Conservation (phyloP, 2,329 filamentous ascomycete genomes). For the Ascochyta clinopodiicola region DNA sequence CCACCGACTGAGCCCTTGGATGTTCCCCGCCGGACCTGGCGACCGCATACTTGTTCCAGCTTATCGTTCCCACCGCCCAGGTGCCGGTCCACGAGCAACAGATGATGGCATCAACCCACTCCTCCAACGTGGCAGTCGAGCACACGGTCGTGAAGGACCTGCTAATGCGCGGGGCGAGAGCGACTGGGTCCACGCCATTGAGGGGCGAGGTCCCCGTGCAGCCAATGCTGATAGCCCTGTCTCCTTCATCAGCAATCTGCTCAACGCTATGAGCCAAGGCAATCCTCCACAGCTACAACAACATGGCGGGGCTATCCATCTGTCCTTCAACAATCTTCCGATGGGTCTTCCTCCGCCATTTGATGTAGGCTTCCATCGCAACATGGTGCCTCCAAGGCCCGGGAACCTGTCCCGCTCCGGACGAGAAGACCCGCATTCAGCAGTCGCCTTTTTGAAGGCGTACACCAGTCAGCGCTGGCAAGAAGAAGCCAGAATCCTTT, state of each 20-base stretch:
- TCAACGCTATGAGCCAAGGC: constrained; percentile 61
- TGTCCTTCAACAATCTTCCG: constrained; percentile 57
- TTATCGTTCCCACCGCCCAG: constrained; percentile 62
- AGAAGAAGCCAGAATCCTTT: constrained; percentile 88
- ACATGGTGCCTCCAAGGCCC: constrained; percentile 42
- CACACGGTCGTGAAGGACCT: constrained; percentile 32
- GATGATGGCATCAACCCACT: constrained; percentile 90
- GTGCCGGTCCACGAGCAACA: constrained; percentile 61
- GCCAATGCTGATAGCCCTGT: constrained; percentile 58
- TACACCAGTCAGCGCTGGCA: constrained; percentile 81
- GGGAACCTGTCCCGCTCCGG: constrained; percentile 42
- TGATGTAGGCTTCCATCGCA: constrained; percentile 40
- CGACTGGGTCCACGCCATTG: constrained; percentile 62
- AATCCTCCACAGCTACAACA: constrained; percentile 38
- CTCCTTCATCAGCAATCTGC: constrained; percentile 64
- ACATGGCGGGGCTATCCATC: constrained; percentile 57
- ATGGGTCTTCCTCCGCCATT: constrained; percentile 42
- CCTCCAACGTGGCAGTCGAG: constrained; percentile 67
- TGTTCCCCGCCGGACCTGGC: constrained; percentile 64
- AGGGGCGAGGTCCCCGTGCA: constrained; percentile 54
- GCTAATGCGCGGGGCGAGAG: constrained; percentile 52
- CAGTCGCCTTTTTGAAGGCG: constrained; percentile 75
- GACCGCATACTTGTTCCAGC: constrained; percentile 48
- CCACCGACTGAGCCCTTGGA: constrained; percentile 63
- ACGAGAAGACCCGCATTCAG: constrained; percentile 70